Conservation (phyloP, 306 rosid species). For the Morella rubra region DNA sequence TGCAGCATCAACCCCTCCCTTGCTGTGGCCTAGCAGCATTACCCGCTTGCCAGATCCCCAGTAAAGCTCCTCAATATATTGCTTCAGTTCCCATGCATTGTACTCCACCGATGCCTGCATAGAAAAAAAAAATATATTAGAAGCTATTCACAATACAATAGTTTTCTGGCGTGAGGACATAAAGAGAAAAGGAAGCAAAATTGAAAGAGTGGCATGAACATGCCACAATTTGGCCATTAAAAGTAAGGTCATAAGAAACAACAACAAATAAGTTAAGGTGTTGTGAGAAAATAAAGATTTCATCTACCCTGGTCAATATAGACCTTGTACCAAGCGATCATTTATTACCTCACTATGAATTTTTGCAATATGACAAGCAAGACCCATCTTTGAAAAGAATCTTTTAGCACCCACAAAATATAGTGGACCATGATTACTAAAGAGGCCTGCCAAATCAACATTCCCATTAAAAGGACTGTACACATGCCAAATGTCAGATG, state of each 20-base stretch:
- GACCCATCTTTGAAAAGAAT: slow-evolving; percentile 88
- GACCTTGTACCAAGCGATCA: not conserved
- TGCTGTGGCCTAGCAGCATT: slow-evolving; percentile 85
- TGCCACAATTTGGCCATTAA: not conserved
- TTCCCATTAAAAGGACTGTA: slow-evolving; percentile 5
- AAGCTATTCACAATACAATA: not conserved
- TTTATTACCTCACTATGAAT: slow-evolving; percentile 76
- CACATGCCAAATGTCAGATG: slow-evolving; percentile 4
- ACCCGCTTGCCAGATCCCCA: slow-evolving; percentile 82
- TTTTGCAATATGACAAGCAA: slow-evolving; percentile 83
- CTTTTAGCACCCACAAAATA: slow-evolving; percentile 78
- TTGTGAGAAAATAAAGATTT: not conserved
- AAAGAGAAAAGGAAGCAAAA: not conserved
- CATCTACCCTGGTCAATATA: not conserved
- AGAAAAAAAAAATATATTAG: not conserved
- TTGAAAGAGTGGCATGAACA: not conserved
- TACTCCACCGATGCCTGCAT: slow-evolving; percentile 72
- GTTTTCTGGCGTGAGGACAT: not conserved
- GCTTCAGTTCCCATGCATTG: slow-evolving; percentile 80
- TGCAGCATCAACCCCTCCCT: slow-evolving; percentile 88
- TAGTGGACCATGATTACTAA: slow-evolving; percentile 81
- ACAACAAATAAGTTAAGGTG: not conserved
- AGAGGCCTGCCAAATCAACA: slow-evolving; percentile 62
- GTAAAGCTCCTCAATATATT: slow-evolving; percentile 73
- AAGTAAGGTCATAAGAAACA: not conserved